phyloP scores from a whole-genome alignment of 495 filamentous ascomycete genomes.

The Aspergillus indologenus region DNA sequence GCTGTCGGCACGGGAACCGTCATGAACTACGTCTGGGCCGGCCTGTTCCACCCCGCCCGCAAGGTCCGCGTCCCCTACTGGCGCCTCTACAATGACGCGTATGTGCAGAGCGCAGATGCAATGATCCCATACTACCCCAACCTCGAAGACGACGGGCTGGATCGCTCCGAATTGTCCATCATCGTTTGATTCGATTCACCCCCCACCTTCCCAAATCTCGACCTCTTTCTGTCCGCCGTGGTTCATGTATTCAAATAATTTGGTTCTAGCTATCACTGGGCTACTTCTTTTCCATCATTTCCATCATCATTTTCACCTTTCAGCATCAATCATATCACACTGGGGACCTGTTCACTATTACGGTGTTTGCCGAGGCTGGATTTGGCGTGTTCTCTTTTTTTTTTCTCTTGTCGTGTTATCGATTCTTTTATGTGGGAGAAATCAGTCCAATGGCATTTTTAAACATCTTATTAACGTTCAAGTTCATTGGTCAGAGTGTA shows the following conservation, averaged over 20 bases:
- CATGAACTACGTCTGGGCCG: conserved; percentile 97
- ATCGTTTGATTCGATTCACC: conserved; percentile 70
- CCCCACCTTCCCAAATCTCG: no score
- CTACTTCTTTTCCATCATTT: conserved; percentile 14
- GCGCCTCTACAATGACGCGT: conserved; percentile 95
- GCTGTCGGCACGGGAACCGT: conserved; percentile 86
- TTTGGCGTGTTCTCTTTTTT: conserved; percentile 19
- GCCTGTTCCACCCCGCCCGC: conserved; percentile 91
- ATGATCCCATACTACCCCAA: conserved; percentile 96
- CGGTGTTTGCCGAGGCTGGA: conserved; percentile 17
- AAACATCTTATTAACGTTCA: no score
- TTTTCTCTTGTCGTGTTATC: no score
- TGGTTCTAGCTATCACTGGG: conserved; percentile 16
- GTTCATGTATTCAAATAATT: neutral
- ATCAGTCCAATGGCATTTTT: no score
- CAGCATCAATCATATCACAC: conserved; percentile 9
- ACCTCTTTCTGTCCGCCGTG: neutral
- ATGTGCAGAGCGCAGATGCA: conserved; percentile 87
- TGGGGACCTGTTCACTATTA: conserved; percentile 16
- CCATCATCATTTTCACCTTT: conserved; percentile 10
- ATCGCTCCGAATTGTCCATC: conserved; percentile 76
- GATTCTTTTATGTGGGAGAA: no score
- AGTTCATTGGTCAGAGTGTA: no score
- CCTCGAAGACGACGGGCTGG: conserved; percentile 70
- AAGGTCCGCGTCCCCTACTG: conserved; percentile 93